Base-by-base conservation (phyloP, 192 early-diverging fungal genomes). In the Coemansia sp. region DNA sequence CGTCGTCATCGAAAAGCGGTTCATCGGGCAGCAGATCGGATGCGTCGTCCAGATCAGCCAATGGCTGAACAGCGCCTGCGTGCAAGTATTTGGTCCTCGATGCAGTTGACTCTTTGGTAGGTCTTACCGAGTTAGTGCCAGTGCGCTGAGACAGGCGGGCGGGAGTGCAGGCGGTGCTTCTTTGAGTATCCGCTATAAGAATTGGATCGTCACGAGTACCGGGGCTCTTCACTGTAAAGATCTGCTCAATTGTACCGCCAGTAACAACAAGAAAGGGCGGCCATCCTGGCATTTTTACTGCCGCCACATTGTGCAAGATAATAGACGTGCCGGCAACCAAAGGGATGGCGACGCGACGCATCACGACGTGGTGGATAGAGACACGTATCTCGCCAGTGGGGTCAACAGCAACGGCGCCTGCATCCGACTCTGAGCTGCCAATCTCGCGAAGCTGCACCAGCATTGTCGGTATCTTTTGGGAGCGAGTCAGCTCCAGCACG, bases 301-400 rank as follows among this genome's bases (percentile, higher is more conserved):
- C 69, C 0, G 72, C 75, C 0, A 78, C 75, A 42, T 72, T 62
- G 15, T 65, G 58, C 19, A 78, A 53, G 14, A 78, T 72, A 37
- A 78, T 48, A 17, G 75, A 78, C 8, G 68, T 62, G 11, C 70
- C 75, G 21, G 55, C 70, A 14, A 41, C 66, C 21, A 72, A 40
- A 34, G 63, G 67, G 10, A 67, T 24, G 10, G 53, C 52, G 5
- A 72, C 63, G 9, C 66, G 60, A 11, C 55, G 58, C 53, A 72
- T 58, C 3, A 78, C 70, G 29, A 43, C 58, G 1, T 43, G 21
- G 42, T 78, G 75, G n/a, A 78, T 65, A n/a, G 75, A 78, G 11
- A 69, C 75, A 3, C 48, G 19, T 50, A 78, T 72, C 56, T 73
- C 70, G 27, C 80, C 80, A 0, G 80, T 76, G 1, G 80, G 80